Conservation (phyloP, 2,329 filamentous ascomycete genomes). For the Fusarium camptoceras region DNA sequence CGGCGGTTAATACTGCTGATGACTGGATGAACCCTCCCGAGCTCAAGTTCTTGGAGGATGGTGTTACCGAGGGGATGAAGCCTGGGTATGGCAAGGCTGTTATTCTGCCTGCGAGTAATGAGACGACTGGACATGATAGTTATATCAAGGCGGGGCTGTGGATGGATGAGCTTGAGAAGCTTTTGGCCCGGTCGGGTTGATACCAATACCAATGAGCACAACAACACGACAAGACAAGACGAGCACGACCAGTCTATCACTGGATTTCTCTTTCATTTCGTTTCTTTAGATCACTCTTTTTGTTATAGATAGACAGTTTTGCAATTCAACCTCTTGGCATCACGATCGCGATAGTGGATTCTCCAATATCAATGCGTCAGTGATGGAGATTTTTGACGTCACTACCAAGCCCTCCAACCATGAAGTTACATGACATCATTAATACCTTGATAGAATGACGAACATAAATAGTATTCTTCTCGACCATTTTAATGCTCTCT, state of each 20-base stretch:
- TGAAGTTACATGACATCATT: constrained; percentile 27
- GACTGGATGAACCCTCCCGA: constrained; percentile 26
- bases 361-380: constrained; percentile 28
- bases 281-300: fast-evolving
- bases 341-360: background rate
- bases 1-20: constrained; percentile 27
- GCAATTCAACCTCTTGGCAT: fast-evolving
- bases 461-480: background rate
- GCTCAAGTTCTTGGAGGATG: constrained; percentile 11
- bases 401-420: background rate
- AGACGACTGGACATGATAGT: constrained; percentile 21
- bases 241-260: background rate
- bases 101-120: constrained; percentile 5
- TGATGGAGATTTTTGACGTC: constrained; percentile 23
- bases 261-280: fast-evolving
- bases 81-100: constrained; percentile 1
- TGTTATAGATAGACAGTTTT: fast-evolving
- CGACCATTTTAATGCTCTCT: fast-evolving
- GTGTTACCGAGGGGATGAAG: constrained; percentile 8
- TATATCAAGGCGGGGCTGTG: constrained; percentile 29
- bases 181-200: background rate
- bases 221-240: background rate
- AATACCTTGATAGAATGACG: background rate
- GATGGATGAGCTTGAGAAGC: constrained; percentile 22
- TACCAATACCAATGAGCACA: background rate